Conservation (phyloP, 1,139 yeast genomes). For the Cylindricascospora bacillispora region DNA sequence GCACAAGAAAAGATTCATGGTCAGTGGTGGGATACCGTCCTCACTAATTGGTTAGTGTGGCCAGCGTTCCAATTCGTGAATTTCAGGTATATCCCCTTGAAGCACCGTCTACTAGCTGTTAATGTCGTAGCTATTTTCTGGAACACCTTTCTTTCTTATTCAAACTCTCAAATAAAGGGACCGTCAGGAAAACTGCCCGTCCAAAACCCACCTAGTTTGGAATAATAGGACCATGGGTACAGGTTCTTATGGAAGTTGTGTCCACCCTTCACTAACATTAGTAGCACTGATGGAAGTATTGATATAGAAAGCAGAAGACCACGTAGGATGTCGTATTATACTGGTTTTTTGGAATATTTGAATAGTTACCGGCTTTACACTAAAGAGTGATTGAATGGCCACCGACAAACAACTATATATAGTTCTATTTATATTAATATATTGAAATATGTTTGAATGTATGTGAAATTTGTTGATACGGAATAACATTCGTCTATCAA, state of each 20-base stretch:
- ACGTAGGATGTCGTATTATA: no score
- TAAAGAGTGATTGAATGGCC: no score
- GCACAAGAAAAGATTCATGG: constrained; percentile 31
- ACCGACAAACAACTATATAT: no score
- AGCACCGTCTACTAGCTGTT: constrained; percentile 53
- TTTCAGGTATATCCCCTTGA: constrained; percentile 59
- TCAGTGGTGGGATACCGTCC: constrained; percentile 49
- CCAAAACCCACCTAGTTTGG: constrained; percentile 29
- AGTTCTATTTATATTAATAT: no score
- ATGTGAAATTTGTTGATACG: no score
- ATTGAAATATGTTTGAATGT: no score
- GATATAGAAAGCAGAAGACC: no score
- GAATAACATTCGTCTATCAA: no score
- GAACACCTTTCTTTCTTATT: constrained; percentile 66
- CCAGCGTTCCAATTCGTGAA: constrained; percentile 68
- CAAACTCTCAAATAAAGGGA: constrained; percentile 25
- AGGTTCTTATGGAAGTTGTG: constrained; percentile 1
- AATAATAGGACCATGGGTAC: no score
- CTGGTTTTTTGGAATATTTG: no score
- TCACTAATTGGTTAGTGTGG: constrained; percentile 78
- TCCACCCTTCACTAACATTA: constrained; percentile 1
- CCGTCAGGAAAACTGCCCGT: constrained; percentile 17
- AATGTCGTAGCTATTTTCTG: constrained; percentile 67
- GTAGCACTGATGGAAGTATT: no score
- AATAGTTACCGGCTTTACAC: no score